Percentiles rank a stretch among this genome's conserved stretches.
These are phyloP conservation scores for Tolypocladium ophioglossoides DNA, from an alignment of 2,329 filamentous ascomycete species.

Conservation along the genomic window DNA sequence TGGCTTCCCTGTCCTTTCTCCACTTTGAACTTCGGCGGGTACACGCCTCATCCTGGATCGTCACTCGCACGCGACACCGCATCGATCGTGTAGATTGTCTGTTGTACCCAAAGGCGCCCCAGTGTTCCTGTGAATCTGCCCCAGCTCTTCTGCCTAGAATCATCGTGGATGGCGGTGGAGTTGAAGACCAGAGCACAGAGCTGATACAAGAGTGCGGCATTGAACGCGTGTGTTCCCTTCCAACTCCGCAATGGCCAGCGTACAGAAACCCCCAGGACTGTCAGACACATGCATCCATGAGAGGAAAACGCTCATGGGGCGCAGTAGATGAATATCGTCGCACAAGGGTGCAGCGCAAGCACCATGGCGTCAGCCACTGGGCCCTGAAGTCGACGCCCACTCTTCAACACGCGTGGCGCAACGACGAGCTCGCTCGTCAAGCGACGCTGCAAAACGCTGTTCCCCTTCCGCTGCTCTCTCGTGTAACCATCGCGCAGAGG, in stretches of 20 bases:
- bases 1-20: neutral
- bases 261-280: neutral
- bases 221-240: neutral
- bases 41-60: slow-evolving; percentile 1
- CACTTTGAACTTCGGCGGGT: neutral
- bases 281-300: neutral
- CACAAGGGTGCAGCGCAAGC: neutral
- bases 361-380: neutral
- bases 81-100: neutral
- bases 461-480: neutral
- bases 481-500: neutral
- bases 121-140: neutral
- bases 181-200: neutral
- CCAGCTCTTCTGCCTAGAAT: neutral
- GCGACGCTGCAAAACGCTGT: neutral
- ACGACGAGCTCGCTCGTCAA: neutral
- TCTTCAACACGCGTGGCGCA: neutral
- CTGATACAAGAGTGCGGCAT: neutral
- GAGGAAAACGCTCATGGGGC: neutral
- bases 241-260: neutral
- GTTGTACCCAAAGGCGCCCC: neutral
- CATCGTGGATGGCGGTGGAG: neutral
- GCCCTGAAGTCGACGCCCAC: neutral
- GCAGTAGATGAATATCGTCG: neutral
- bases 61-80: neutral